Evolutionary conservation across 139 green algal genomes (phyloP).

Genomic region (Chlorella vulgaris): DNA sequence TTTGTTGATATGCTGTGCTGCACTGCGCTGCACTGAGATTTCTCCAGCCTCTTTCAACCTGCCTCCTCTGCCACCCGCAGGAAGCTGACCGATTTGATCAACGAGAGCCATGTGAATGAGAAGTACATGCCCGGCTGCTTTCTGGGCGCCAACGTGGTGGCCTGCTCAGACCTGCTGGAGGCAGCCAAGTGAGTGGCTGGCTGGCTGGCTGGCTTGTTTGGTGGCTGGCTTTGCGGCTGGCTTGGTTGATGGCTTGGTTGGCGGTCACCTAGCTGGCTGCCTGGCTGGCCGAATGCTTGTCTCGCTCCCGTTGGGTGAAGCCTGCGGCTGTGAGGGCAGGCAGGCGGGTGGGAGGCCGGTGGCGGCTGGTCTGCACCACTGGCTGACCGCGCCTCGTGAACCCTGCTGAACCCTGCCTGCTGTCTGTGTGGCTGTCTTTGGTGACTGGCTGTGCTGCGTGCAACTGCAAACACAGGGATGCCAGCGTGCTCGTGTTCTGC

Average conservation of each 20-base stretch:
- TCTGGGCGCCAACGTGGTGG: constrained; percentile 60
- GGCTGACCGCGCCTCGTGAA: too few species aligned
- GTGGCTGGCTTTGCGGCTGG: not conserved
- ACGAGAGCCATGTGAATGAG: constrained; percentile 65
- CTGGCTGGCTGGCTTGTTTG: not conserved
- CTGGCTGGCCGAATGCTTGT: too few species aligned
- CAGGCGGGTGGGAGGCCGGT: not conserved
- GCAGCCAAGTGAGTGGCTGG: constrained; percentile 30
- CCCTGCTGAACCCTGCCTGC: too few species aligned
- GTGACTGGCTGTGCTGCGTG: too few species aligned
- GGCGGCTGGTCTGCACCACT: not conserved
- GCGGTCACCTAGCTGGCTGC: too few species aligned
- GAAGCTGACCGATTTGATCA: constrained; percentile 75
- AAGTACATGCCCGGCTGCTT: constrained; percentile 66
- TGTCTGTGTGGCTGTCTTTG: too few species aligned
- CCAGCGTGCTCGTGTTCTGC: constrained; percentile 59
- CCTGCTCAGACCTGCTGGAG: constrained; percentile 46
- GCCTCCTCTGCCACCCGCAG: not conserved
- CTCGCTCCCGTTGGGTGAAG: too few species aligned
- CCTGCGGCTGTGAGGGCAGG: too few species aligned
- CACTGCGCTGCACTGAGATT: too few species aligned
- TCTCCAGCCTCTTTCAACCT: constrained; percentile 34
- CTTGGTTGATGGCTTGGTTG: too few species aligned
- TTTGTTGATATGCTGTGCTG: not conserved
- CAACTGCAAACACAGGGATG: constrained; percentile 26